These are phyloP conservation scores for Dendrobium huoshanense DNA, from an alignment of 106 monocot species.

Conservation along the genomic window DNA sequence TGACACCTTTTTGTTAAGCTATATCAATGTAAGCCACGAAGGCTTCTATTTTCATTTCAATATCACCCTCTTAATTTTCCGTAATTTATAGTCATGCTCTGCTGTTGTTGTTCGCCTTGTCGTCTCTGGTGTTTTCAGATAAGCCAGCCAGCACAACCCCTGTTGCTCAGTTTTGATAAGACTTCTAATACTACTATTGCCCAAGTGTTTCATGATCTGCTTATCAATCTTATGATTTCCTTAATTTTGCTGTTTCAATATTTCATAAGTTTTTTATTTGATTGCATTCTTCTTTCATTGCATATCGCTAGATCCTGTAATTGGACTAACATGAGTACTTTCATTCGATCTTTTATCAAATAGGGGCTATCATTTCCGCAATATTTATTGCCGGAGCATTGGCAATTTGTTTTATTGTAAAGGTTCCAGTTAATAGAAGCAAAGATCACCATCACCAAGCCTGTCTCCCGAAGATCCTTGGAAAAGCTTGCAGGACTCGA, in stretches of 20 bases:
- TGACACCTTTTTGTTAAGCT: too few relatives aligned
- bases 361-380: conserved; percentile 50
- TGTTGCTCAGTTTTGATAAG: too few relatives aligned
- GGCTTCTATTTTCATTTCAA: too few relatives aligned
- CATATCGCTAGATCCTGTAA: not conserved
- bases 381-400: conserved; percentile 31
- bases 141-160: too few relatives aligned
- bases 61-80: too few relatives aligned
- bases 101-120: too few relatives aligned
- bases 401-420: conserved; percentile 38
- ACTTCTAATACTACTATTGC: too few relatives aligned
- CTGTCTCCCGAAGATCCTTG: conserved; percentile 45
- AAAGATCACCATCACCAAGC: conserved; percentile 26
- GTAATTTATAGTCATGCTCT: too few relatives aligned
- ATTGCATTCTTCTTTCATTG: not conserved
- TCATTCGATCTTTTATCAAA: not conserved
- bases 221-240: too few relatives aligned
- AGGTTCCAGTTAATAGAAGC: conserved; percentile 26
- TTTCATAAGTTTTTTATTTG: not conserved
- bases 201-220: too few relatives aligned
- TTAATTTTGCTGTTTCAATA: not conserved
- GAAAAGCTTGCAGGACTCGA: conserved; percentile 24
- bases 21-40: too few relatives aligned
- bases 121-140: too few relatives aligned
- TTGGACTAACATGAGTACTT: not conserved